Conservation (phyloP, 106 monocot genomes). For the Allium sativum region DNA sequence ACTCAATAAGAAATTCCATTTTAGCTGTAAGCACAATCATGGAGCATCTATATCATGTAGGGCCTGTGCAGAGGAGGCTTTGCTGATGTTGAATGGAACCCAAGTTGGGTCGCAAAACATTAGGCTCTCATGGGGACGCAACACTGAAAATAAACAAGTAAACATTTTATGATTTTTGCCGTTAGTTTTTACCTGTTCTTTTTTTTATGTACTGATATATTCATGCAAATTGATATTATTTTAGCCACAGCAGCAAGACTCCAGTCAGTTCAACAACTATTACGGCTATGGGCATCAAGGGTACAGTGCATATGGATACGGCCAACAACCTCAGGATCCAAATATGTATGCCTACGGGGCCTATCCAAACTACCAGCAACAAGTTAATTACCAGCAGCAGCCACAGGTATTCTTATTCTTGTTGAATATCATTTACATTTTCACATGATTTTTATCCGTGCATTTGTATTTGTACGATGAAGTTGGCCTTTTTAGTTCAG, state of each 20-base stretch:
- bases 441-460: too few species aligned
- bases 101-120: constrained; percentile 52
- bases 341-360: constrained; percentile 61
- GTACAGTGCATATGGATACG: constrained; percentile 51
- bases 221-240: background rate
- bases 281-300: constrained; percentile 57
- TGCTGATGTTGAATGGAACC: constrained; percentile 56
- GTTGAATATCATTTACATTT: too few species aligned
- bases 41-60: constrained; percentile 12
- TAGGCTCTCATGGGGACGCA: constrained; percentile 84
- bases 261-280: constrained; percentile 43
- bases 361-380: constrained; percentile 57
- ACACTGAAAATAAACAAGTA: constrained; percentile 63
- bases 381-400: constrained; percentile 23
- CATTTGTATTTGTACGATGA: too few species aligned
- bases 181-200: background rate
- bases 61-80: constrained; percentile 60
- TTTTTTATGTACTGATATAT: background rate
- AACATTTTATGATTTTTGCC: background rate
- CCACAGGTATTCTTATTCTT: background rate
- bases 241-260: constrained; percentile 51
- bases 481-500: too few species aligned
- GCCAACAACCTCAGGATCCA: constrained; percentile 50
- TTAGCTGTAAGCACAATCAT: too few species aligned
- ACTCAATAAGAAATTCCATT: too few species aligned